A percentile compares a stretch with the other conserved stretches of the same genome.
Evolutionary conservation across 441 rosid genomes (phyloP).

Genomic region (Biscutella auriculata): DNA sequence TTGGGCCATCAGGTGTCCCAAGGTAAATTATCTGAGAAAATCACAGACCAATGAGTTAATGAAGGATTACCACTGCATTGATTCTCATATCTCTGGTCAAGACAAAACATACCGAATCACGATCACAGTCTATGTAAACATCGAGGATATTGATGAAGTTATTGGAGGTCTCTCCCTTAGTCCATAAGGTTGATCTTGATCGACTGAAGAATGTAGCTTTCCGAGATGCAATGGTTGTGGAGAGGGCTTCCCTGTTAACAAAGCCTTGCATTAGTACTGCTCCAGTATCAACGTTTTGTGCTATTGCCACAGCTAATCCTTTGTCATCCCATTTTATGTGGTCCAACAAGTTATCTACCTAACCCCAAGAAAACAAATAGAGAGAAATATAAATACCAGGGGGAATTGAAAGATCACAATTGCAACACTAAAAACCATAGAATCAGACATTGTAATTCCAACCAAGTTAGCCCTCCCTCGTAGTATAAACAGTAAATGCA

Average conservation of each 20-base stretch:
- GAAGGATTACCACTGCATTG: background rate
- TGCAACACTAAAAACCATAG: background rate
- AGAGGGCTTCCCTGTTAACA: conserved; percentile 59
- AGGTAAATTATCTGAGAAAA: conserved; percentile 59
- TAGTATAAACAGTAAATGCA: background rate
- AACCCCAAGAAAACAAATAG: conserved; percentile 15
- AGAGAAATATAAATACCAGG: background rate
- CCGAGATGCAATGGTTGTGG: conserved; percentile 45
- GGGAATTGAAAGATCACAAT: background rate
- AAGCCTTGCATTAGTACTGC: conserved; percentile 78
- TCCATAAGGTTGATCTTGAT: conserved; percentile 73
- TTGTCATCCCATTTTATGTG: conserved; percentile 77
- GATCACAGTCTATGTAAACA: conserved; percentile 39
- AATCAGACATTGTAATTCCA: background rate
- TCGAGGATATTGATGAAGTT: conserved; percentile 54
- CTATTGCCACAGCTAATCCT: conserved; percentile 90
- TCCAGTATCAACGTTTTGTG: conserved; percentile 84
- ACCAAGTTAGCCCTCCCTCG: conserved; percentile 35
- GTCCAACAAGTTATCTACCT: conserved; percentile 61
- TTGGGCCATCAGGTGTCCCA: conserved; percentile 75
- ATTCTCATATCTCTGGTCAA: background rate
- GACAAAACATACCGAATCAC: conserved; percentile 52
- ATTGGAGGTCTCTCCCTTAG: conserved; percentile 72
- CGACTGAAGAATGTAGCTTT: conserved; percentile 85
- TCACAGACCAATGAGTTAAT: background rate